Evolutionary conservation across 2,329 filamentous ascomycete genomes (phyloP), one percentile per base, ranked within the genome.

Genomic region (Akanthomyces muscarius): DNA sequence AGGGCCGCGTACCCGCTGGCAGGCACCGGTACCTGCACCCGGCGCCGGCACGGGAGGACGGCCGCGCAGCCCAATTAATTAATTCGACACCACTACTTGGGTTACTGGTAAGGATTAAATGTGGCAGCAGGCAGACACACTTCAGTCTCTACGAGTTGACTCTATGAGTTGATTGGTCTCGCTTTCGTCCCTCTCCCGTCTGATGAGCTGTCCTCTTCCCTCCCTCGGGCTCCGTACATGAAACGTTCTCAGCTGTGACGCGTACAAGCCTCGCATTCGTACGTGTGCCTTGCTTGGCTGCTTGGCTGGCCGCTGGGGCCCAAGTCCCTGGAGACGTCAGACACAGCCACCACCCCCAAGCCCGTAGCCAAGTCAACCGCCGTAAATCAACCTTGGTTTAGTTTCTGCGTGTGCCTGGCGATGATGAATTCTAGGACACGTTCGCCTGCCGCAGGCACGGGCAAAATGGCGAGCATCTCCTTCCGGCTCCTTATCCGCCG

Each of bases 11-110:
- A 57, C 42, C 54, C 54, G 42, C 42, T 33, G 5, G 13, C 38
- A 57, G 54, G 55, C 44, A 57, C 42, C 42, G 55, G 55, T n/a
- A 33, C 42, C 7, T 36, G 4, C 53, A 44, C 53, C 53, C 41
- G 25, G 23, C 53, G 42, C 54, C 41, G 54, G 54, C 10, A 16
- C 36, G 42, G 42, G 14, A 14, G 38, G 38, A 41, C 38, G 38
- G 38, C 38, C 7, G 13, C 14, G 13, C 33, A 36, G 33, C 33
- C 33, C 33, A 36, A 11, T 3, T 16, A 41, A 16, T 16, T 41
- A 14, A 5, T 41, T 5, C 7, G 38, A 41, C 38, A 41, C 38
- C 38, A 16, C 38, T 41, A 16, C 7, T 21, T 21, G 21, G 21
- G 21, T 21, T 36, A 36, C 33, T 36, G 7, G 33, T 36, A 7